These are phyloP conservation scores for Blastocystis sp. DNA, from an alignment of 352 stramenopile species.

Conservation along the genomic window DNA sequence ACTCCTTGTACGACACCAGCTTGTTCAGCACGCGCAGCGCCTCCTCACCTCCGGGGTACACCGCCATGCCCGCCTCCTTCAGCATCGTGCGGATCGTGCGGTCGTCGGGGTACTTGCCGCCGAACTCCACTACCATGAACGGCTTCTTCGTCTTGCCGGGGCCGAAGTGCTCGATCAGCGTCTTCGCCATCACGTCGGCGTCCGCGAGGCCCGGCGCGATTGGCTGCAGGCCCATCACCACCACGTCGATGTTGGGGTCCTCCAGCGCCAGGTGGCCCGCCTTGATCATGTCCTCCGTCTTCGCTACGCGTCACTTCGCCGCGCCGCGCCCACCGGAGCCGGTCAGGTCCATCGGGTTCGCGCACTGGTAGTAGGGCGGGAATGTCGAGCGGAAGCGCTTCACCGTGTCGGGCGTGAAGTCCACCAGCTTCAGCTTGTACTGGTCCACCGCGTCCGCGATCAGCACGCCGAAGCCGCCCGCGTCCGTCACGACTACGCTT, in stretches of 20 bases:
- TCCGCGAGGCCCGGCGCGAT: constrained; percentile 30
- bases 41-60: constrained; percentile 23
- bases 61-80: constrained; percentile 53
- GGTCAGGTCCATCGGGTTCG: constrained; percentile 55
- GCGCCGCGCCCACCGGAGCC: not conserved
- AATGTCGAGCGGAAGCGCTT: constrained; percentile 19
- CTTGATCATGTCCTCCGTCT: constrained; percentile 48
- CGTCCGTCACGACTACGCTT: constrained; percentile 52
- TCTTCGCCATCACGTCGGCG: constrained; percentile 1
- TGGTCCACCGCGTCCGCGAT: constrained; percentile 40
- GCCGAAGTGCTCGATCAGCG: constrained; percentile 31
- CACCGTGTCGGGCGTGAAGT: constrained; percentile 28
- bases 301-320: constrained; percentile 13
- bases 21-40: constrained; percentile 41
- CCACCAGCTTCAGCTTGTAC: constrained; percentile 47
- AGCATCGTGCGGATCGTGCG: constrained; percentile 40
- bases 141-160: constrained; percentile 62
- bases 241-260: constrained; percentile 52
- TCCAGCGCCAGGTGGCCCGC: constrained; percentile 48
- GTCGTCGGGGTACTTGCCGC: constrained; percentile 42
- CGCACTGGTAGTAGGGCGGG: constrained; percentile 53
- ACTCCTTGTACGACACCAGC: constrained; percentile 46
- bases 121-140: constrained; percentile 41
- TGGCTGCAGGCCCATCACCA: constrained; percentile 36
- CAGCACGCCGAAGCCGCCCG: constrained; percentile 52